phyloP scores from a whole-genome alignment of 78 protist genomes.

The Dictyostelium capitatum region DNA sequence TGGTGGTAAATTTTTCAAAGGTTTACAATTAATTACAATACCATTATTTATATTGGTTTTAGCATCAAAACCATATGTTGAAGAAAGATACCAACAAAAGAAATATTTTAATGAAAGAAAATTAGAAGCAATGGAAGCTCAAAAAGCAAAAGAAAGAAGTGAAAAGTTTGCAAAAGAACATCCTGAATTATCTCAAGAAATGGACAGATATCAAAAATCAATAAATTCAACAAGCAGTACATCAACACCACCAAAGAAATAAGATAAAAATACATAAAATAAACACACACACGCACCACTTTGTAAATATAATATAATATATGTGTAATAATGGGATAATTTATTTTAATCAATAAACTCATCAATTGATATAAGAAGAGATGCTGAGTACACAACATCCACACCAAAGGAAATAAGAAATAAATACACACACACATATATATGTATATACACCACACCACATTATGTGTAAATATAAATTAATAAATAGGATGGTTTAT shows the following conservation, averaged over 20 bases:
- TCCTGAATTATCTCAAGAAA: slow-evolving; percentile 2
- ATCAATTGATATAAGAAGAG: too few relatives aligned
- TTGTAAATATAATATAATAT: too few relatives aligned
- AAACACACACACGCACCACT: not conserved
- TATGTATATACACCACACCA: too few relatives aligned
- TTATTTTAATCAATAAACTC: too few relatives aligned
- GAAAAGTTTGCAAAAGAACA: slow-evolving; percentile 19
- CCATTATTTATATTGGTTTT: slow-evolving; percentile 10
- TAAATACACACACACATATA: not conserved
- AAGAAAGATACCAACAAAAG: slow-evolving; percentile 5
- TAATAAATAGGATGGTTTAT: too few relatives aligned
- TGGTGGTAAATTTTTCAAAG: slow-evolving; percentile 34
- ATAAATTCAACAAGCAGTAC: not conserved
- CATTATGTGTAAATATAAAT: too few relatives aligned
- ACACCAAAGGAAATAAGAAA: not conserved
- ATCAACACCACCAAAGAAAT: not conserved
- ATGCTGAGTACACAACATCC: too few relatives aligned
- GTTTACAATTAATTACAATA: slow-evolving; percentile 17
- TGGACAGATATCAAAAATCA: slow-evolving; percentile 10
- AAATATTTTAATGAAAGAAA: slow-evolving; percentile 21
- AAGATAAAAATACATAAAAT: not conserved
- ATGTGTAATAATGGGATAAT: too few relatives aligned
- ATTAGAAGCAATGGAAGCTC: not conserved
- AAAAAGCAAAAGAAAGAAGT: slow-evolving; percentile 26
- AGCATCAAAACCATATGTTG: slow-evolving; percentile 35